phyloP scores from a whole-genome alignment of 2,329 filamentous ascomycete genomes.

The Fusarium graminum region DNA sequence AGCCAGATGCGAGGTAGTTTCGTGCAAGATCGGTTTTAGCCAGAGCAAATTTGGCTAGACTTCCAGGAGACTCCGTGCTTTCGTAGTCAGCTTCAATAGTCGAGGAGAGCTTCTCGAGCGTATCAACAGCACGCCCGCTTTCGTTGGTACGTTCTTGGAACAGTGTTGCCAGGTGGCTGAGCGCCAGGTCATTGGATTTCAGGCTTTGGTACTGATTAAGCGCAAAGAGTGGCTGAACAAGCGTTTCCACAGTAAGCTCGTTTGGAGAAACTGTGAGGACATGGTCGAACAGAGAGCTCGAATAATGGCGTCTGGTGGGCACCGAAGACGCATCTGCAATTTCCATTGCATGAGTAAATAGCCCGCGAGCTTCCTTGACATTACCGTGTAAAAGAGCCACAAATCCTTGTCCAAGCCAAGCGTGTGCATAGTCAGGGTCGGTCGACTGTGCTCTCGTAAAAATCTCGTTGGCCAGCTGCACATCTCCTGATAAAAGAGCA shows the following conservation, averaged over 20 bases:
- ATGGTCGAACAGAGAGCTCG: conserved; percentile 85
- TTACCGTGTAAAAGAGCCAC: conserved; percentile 84
- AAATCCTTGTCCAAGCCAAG: conserved; percentile 93
- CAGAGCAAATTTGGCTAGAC: conserved; percentile 82
- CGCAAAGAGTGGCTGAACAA: conserved; percentile 90
- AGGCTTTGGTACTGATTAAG: conserved; percentile 84
- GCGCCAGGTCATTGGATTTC: conserved; percentile 76
- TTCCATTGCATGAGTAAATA: conserved; percentile 95
- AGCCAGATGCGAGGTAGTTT: conserved; percentile 77
- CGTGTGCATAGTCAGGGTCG: conserved; percentile 92
- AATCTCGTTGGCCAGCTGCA: conserved; percentile 86
- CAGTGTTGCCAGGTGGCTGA: conserved; percentile 82
- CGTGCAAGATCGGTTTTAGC: conserved; percentile 89
- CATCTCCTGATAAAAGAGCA: conserved; percentile 85
- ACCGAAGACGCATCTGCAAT: conserved; percentile 83
- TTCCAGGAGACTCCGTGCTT: conserved; percentile 78
- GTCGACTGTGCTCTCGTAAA: conserved; percentile 93
- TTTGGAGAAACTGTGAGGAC: conserved; percentile 70
- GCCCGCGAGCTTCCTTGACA: conserved; percentile 78
- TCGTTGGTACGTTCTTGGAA: conserved; percentile 86
- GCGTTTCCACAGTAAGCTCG: conserved; percentile 65
- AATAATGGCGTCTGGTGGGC: conserved; percentile 82
- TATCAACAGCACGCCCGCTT: conserved; percentile 70
- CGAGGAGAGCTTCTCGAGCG: conserved; percentile 75
- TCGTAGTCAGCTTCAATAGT: conserved; percentile 86